phyloP scores from a whole-genome alignment of 2,329 filamentous ascomycete species.

The Penicillium sp. region DNA sequence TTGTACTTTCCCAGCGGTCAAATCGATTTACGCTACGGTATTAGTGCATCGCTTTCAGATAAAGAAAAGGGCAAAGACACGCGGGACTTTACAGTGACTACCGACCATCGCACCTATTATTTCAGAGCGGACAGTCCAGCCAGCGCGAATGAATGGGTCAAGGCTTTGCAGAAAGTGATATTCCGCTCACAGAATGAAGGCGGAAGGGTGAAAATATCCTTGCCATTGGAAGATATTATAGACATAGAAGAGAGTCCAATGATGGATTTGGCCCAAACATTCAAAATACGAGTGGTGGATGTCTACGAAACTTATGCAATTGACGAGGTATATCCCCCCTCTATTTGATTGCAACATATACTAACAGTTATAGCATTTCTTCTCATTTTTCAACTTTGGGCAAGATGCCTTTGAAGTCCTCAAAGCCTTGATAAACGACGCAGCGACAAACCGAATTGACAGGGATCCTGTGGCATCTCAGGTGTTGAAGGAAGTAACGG shows the following conservation, averaged over 20 bases:
- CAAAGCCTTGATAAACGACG: conserved; percentile 66
- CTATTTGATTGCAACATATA: neutral
- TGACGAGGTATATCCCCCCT: conserved; percentile 64
- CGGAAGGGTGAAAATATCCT: conserved; percentile 91
- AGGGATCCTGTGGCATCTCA: conserved; percentile 22
- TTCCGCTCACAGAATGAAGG: conserved; percentile 95
- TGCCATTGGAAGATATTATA: conserved; percentile 83
- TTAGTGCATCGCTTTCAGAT: conserved; percentile 75
- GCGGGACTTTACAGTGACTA: conserved; percentile 74
- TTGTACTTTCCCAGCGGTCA: conserved; percentile 89
- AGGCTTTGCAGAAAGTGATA: conserved; percentile 87
- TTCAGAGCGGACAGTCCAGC: conserved; percentile 83
- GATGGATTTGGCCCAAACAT: conserved; percentile 86
- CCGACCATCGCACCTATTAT: conserved; percentile 75
- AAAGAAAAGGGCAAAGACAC: conserved; percentile 69
- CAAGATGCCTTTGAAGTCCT: conserved; percentile 78
- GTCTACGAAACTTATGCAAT: conserved; percentile 92
- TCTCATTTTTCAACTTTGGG: conserved; percentile 87
- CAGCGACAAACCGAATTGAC: conserved; percentile 46
- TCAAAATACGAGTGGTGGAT: conserved; percentile 89
- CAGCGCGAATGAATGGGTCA: conserved; percentile 96
- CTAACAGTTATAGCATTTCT: conserved; percentile 67
- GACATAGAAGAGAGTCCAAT: conserved; percentile 91
- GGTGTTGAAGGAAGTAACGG: conserved; percentile 14
- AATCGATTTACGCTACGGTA: conserved; percentile 86